Conservation (phyloP, 306 rosid species). For the Senna tora region DNA sequence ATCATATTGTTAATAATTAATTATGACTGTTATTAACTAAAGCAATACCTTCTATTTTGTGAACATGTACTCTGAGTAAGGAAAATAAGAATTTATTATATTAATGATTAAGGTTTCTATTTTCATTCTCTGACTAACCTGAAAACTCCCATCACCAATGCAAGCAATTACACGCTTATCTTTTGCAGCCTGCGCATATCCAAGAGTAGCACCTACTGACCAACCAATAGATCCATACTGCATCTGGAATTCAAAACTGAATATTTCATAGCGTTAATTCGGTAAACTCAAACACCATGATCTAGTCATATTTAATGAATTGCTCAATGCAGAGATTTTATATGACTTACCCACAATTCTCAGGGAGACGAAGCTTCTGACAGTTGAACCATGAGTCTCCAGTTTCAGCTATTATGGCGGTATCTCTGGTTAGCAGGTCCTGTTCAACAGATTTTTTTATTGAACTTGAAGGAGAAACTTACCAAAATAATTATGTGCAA, state of each 20-base stretch:
- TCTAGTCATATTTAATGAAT: background rate
- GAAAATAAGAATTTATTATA: background rate
- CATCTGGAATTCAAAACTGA: constrained; percentile 93
- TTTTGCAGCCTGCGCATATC: constrained; percentile 83
- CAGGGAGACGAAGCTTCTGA: constrained; percentile 82
- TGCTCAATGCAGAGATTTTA: constrained; percentile 7
- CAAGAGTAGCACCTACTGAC: constrained; percentile 94
- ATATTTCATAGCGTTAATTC: constrained; percentile 29
- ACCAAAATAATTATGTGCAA: background rate
- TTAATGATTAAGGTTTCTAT: constrained; percentile 10
- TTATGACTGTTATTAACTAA: background rate
- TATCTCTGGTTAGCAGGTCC: constrained; percentile 63
- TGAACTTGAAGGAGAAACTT: background rate
- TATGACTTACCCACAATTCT: constrained; percentile 67
- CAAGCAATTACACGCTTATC: constrained; percentile 80
- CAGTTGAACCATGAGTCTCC: constrained; percentile 97
- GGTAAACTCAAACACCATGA: background rate
- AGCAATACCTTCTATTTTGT: constrained; percentile 13
- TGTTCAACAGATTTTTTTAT: constrained; percentile 40
- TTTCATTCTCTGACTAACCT: constrained; percentile 54
- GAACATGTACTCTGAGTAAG: background rate
- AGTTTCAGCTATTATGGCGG: constrained; percentile 80
- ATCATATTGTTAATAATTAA: constrained; percentile 12
- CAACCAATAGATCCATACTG: constrained; percentile 97
- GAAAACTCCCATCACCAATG: constrained; percentile 95